Base-by-base conservation (phyloP, 345 rosid species). In the Boechera stricta region DNA sequence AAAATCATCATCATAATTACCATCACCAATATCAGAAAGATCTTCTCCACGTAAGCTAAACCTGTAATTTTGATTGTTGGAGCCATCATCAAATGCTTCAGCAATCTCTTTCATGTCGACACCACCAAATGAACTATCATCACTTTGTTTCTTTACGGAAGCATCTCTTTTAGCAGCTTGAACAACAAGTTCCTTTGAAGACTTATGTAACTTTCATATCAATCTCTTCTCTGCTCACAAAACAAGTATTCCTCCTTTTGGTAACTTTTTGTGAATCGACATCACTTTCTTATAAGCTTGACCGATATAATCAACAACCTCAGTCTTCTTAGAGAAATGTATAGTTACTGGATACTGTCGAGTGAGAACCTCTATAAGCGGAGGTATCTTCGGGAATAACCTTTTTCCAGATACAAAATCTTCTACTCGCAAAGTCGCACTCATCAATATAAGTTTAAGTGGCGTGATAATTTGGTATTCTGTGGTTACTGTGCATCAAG, bases 181-280 rank as follows among this genome's bases (percentile, higher is more conserved):
- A 33, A 60, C 56, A 28, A 71, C 73, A 69, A 85, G 64, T 51
- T 92, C 83, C 60, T 59, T 81, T 36, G 97, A 90, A 77, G 93
- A 88, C 73, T 79, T 90, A 24, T 64, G 75, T 47, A 94, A 76
- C 82, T 85, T 90, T n/a, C n/a, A n/a, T n/a, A n/a, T n/a, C n/a
- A n/a, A n/a, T n/a, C n/a, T n/a, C n/a, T n/a, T n/a, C n/a, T n/a
- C 84, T 90, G 97, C 66, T 97, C 68, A 94, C 96, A 81, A 91
- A 61, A 91, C 92, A 56, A 94, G 97, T 79, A 94, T 77, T 67
- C 97, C 98, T 47, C 97, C 98, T 71, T 78, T 91, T 29, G 97
- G 98, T 56, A 94, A 84, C 81, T 82, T 87, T 81, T 83, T 90
- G 82, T 94, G 94, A 63, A 94, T 94, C 32, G 96, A 87, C 85